phyloP scores from a whole-genome alignment of 192 early-diverging fungal genomes.

The Backusella australiensis region DNA sequence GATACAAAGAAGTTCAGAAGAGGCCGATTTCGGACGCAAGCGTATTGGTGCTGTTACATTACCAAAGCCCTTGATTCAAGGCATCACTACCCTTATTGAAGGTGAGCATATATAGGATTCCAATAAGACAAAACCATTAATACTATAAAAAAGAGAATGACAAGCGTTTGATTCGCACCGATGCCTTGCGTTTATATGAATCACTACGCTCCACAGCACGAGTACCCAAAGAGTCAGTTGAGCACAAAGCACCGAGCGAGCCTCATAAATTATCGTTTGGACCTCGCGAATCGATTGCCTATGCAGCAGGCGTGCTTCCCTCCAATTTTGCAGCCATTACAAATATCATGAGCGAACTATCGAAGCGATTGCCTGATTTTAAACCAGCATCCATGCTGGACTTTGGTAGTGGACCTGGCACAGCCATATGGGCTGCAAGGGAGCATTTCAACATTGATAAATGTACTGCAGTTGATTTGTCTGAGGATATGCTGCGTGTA shows the following conservation, averaged over 20 bases:
- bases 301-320: conserved; percentile 62
- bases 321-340: conserved; percentile 63
- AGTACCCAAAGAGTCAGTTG: conserved; percentile 18
- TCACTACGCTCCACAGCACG: conserved; percentile 51
- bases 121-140: background rate
- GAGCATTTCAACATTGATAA: conserved; percentile 52
- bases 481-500: conserved; percentile 70
- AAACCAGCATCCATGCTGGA: conserved; percentile 63
- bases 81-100: conserved; percentile 26
- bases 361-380: conserved; percentile 60
- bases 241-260: conserved; percentile 55
- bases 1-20: conserved; percentile 25
- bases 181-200: conserved; percentile 51
- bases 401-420: conserved; percentile 85
- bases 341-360: conserved; percentile 68
- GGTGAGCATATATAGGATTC: background rate
- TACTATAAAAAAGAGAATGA: conserved; percentile 21
- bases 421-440: conserved; percentile 72
- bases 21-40: conserved; percentile 41
- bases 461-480: conserved; percentile 71
- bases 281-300: conserved; percentile 66
- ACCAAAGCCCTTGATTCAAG: conserved; percentile 33
- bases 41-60: conserved; percentile 39
- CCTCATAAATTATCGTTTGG: conserved; percentile 75
- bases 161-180: conserved; percentile 44